Percentiles rank a stretch among this genome's conserved stretches.
Conservation (phyloP, 2,329 filamentous ascomycete species). For the Trichophyton verrucosum region DNA sequence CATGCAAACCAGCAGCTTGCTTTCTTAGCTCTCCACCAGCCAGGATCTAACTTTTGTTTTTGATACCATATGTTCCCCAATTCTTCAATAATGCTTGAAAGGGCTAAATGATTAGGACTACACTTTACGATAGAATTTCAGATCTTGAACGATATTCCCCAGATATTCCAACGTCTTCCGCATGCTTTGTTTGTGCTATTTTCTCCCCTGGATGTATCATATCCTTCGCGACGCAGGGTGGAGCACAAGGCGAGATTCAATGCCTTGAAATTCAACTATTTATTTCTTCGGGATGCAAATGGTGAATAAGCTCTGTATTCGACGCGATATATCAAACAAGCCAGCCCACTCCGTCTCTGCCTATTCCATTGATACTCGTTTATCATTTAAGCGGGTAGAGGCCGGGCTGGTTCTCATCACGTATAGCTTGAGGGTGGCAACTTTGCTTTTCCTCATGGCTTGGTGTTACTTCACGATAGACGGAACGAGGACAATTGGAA, state of each 20-base stretch:
- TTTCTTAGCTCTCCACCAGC: neutral
- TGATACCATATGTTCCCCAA: neutral
- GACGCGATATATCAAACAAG: slow-evolving; percentile 37
- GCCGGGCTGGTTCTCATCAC: neutral
- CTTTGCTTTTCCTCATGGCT: neutral
- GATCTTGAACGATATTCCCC: neutral
- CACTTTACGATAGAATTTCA: neutral
- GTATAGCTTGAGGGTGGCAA: neutral
- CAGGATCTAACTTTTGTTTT: neutral
- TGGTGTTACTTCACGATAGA: neutral
- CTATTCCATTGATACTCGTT: neutral
- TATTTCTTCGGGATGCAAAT: slow-evolving; percentile 10
- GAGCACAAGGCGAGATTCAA: slow-evolving; percentile 40
- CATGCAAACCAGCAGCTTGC: neutral
- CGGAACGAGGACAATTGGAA: neutral
- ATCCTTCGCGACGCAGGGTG: slow-evolving; percentile 39
- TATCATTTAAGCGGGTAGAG: neutral
- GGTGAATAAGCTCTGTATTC: slow-evolving; percentile 40
- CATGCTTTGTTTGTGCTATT: neutral
- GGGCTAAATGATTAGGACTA: neutral
- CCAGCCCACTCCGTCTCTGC: neutral
- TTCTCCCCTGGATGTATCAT: neutral
- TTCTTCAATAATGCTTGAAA: neutral
- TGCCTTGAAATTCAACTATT: slow-evolving; percentile 35
- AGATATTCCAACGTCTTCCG: neutral